phyloP scores from a whole-genome alignment of 192 early-diverging fungal genomes.

The Umbelopsis sp. region DNA sequence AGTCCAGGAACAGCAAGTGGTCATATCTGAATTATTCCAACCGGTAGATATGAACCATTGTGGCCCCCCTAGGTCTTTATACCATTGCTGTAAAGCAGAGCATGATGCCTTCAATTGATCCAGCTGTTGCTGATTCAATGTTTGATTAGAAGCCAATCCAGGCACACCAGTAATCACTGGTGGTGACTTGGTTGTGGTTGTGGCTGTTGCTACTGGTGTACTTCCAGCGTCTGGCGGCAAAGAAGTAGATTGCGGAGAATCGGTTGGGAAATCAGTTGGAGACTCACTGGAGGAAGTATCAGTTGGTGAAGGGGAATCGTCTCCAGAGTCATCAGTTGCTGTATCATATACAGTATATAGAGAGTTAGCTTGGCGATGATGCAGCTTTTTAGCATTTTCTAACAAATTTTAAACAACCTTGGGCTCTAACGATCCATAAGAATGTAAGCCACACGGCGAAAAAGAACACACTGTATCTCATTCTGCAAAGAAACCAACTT shows the following conservation, averaged over 20 bases:
- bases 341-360: no score
- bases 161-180: slow-evolving; percentile 16
- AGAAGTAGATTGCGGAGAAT: not conserved
- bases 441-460: not conserved
- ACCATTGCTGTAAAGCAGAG: slow-evolving; percentile 29
- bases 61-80: slow-evolving; percentile 21
- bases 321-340: not conserved
- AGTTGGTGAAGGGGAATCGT: not conserved
- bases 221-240: not conserved
- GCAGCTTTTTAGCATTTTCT: no score
- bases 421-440: not conserved
- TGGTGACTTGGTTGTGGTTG: not conserved
- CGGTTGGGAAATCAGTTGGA: no score
- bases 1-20: slow-evolving; percentile 35
- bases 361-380: no score
- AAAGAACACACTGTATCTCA: not conserved
- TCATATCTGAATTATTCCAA: slow-evolving; percentile 35
- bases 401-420: not conserved
- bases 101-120: slow-evolving; percentile 23
- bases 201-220: not conserved
- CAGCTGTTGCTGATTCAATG: slow-evolving; percentile 16
- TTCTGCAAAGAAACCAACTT: not conserved
- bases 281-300: not conserved
- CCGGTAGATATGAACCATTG: slow-evolving; percentile 32
- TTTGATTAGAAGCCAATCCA: slow-evolving; percentile 12